Conservation (phyloP, 2,329 filamentous ascomycete species). For the Zasmidium cellare region DNA sequence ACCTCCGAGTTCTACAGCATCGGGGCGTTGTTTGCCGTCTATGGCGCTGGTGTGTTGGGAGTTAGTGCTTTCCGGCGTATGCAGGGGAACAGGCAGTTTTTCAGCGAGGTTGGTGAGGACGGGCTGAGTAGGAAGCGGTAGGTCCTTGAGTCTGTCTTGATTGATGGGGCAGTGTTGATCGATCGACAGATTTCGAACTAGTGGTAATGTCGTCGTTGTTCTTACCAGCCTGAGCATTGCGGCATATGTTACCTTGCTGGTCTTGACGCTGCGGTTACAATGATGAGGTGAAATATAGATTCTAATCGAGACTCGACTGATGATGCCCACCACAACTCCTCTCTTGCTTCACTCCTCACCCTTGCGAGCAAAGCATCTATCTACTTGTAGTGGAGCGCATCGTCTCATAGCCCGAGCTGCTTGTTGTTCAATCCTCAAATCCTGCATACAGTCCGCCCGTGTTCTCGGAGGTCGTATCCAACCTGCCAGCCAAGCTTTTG, state of each 20-base stretch:
- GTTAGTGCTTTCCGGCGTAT: slow-evolving; percentile 84
- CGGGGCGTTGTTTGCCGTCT: slow-evolving; percentile 85
- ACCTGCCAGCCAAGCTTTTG: too few relatives aligned
- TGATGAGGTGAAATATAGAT: not conserved
- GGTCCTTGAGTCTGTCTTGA: not conserved
- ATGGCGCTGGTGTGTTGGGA: slow-evolving; percentile 79
- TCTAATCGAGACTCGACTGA: too few relatives aligned
- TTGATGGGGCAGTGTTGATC: not conserved
- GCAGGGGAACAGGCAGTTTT: slow-evolving; percentile 93
- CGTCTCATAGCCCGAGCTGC: too few relatives aligned
- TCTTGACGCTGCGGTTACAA: slow-evolving; percentile 55
- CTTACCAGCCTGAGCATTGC: slow-evolving; percentile 63
- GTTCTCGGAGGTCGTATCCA: too few relatives aligned
- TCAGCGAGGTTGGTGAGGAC: slow-evolving; percentile 63
- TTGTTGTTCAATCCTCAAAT: too few relatives aligned
- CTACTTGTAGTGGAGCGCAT: too few relatives aligned
- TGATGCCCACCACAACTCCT: too few relatives aligned
- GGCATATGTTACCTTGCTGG: slow-evolving; percentile 61
- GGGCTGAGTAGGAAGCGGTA: slow-evolving; percentile 56
- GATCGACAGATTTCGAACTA: slow-evolving; percentile 59
- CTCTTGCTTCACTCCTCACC: too few relatives aligned
- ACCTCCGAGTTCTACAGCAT: slow-evolving; percentile 95
- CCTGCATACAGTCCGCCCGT: too few relatives aligned
- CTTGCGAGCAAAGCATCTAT: too few relatives aligned
- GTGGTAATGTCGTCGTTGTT: slow-evolving; percentile 65